Conservation (phyloP, 192 early-diverging fungal species). For the Endogone sp. region DNA sequence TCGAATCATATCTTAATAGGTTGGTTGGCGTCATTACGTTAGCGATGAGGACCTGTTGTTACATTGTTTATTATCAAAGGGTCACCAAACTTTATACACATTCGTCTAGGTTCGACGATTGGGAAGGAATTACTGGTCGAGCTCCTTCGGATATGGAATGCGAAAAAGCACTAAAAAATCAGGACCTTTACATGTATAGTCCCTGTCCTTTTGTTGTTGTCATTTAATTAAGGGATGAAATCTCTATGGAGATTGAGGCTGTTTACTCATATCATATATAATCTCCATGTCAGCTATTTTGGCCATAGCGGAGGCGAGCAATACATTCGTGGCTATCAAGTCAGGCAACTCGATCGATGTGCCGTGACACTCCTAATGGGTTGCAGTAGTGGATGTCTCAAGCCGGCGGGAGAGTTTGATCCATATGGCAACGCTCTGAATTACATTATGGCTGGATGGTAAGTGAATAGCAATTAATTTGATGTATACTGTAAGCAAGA, state of each 20-base stretch:
- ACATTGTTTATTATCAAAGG: not conserved
- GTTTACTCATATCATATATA: constrained; percentile 1
- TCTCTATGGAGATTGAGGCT: no score
- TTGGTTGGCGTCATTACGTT: not conserved
- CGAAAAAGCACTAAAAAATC: constrained; percentile 46
- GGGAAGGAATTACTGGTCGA: constrained; percentile 69
- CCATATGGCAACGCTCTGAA: constrained; percentile 77
- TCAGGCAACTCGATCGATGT: constrained; percentile 64
- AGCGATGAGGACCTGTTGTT: not conserved
- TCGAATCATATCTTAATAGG: constrained; percentile 52
- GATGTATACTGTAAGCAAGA: constrained; percentile 2
- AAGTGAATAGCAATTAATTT: constrained; percentile 17
- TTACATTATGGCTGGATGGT: constrained; percentile 85
- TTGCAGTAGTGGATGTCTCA: constrained; percentile 87
- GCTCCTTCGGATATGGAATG: constrained; percentile 66
- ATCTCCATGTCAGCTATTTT: constrained; percentile 63
- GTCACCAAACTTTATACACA: not conserved
- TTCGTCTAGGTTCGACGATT: constrained; percentile 27
- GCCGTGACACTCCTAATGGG: constrained; percentile 86
- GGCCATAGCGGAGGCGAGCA: constrained; percentile 93
- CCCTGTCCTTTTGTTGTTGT: no score
- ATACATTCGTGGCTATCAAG: constrained; percentile 62
- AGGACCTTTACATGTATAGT: constrained; percentile 61
- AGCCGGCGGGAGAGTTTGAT: constrained; percentile 81
- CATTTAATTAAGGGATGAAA: no score